Conservation (phyloP, 768 basidiomycete species). For the Psilocybe cubensis region DNA sequence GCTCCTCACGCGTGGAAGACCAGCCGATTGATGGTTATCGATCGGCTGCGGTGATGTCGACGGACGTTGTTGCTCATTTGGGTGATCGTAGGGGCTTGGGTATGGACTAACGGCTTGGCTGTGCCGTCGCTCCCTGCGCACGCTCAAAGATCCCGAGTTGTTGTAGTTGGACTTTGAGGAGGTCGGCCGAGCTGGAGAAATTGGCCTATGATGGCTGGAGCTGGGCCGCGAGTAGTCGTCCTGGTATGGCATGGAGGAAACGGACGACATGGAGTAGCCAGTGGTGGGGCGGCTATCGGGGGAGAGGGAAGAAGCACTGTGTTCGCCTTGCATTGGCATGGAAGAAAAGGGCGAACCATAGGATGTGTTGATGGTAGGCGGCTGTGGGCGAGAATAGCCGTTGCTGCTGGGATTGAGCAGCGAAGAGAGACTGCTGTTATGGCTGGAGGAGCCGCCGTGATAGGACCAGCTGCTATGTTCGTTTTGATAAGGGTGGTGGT, state of each 20-base stretch:
- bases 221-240: constrained; percentile 77
- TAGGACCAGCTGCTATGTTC: constrained; percentile 64
- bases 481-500: constrained; percentile 59
- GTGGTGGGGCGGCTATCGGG: constrained; percentile 87
- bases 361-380: constrained; percentile 75
- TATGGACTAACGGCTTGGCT: constrained; percentile 90
- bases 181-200: constrained; percentile 67
- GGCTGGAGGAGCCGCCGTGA: constrained; percentile 54
- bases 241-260: constrained; percentile 76
- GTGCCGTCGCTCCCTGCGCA: constrained; percentile 76
- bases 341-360: constrained; percentile 74
- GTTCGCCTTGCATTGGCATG: constrained; percentile 68
- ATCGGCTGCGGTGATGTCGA: constrained; percentile 74
- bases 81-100: constrained; percentile 79
- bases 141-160: constrained; percentile 58
- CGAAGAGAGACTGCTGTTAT: constrained; percentile 77
- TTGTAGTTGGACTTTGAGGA: constrained; percentile 66
- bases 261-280: constrained; percentile 84
- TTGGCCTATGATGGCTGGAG: constrained; percentile 77
- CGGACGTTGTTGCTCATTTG: constrained; percentile 64
- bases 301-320: constrained; percentile 74
- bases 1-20: constrained; percentile 76
- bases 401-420: constrained; percentile 73
- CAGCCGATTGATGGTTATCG: constrained; percentile 47
- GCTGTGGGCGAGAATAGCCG: constrained; percentile 59